Base-by-base conservation (phyloP, 768 basidiomycete species). In the Rhizopogon vinicolor region DNA sequence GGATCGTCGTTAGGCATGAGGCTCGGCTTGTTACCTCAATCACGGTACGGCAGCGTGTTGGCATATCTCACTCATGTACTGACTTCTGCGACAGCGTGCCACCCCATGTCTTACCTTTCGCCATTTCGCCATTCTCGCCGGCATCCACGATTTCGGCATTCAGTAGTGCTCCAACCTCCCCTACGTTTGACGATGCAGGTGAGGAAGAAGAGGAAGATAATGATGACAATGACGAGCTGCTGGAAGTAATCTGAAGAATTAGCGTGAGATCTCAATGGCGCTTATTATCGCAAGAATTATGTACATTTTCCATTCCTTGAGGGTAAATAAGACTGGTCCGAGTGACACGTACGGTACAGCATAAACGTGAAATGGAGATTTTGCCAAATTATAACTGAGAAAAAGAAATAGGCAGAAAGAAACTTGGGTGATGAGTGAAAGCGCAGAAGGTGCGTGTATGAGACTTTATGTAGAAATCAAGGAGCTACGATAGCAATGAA, bases 271-370 rank as follows among this genome's bases (percentile, higher is more conserved):
- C 19, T 49, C n/a, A 49, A 22, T 18, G 31, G 31, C 31, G 18
- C 2, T 35, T 4, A 35, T 14, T 37, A 19, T 37, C 48, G 14
- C 48, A 40, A 52, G 42, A 54, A 56, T 50, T 67, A 68, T 65
- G 58, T 62, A 71, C 65, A 60, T 51, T 59, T 62, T 66, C 62
- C 64, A 55, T 63, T 65, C 57, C 68, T 53, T 61, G 63, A 49
- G 61, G 60, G 61, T 62, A 63, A 59, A 53, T 50, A 55, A 19
- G 50, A 46, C 19, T 49, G 19, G 58, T 61, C 60, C 60, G 51
- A 25, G 51, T 50, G 60, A 60, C 43, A 56, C 60, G 45, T 72
- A 71, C 55, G 58, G 55, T 70, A 70, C 68, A 70, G 35, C 60
- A 63, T 61, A 60, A 58, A 22, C n/a, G 49, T 54, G 49, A 45